phyloP scores from a whole-genome alignment of 805 yeast genomes.

The Yueomyces sp. region DNA sequence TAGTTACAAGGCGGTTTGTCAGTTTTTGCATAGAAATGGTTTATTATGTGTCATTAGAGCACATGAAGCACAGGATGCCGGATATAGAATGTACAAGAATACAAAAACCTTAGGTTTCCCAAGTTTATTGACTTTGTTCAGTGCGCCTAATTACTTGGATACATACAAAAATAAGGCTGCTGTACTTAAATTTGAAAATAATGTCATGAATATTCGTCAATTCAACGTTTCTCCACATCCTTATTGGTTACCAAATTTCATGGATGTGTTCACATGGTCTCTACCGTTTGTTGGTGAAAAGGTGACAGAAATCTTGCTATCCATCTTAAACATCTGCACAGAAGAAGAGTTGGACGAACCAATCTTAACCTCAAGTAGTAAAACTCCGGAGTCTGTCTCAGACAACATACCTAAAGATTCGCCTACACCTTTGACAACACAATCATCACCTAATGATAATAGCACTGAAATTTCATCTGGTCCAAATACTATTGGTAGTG shows the following conservation, averaged over 20 bases:
- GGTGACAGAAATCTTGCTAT: slow-evolving; percentile 82
- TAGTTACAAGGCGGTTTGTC: slow-evolving; percentile 70
- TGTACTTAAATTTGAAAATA: slow-evolving; percentile 77
- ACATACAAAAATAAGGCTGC: slow-evolving; percentile 93
- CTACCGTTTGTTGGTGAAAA: slow-evolving; percentile 95
- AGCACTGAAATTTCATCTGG: slow-evolving; percentile 1
- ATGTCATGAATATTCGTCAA: slow-evolving; percentile 90
- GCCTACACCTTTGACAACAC: not conserved
- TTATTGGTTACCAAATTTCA: slow-evolving; percentile 89
- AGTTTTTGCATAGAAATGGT: slow-evolving; percentile 65
- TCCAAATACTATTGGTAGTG: not conserved
- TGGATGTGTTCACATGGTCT: slow-evolving; percentile 97
- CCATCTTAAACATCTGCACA: slow-evolving; percentile 85
- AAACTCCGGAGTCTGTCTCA: slow-evolving; percentile 24
- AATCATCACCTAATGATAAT: slow-evolving; percentile 1
- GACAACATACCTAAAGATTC: slow-evolving; percentile 30
- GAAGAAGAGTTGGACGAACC: slow-evolving; percentile 68
- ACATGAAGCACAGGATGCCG: slow-evolving; percentile 96
- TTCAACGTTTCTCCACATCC: slow-evolving; percentile 91
- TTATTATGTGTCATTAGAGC: slow-evolving; percentile 82
- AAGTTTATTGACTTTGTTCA: slow-evolving; percentile 75
- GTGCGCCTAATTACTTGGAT: slow-evolving; percentile 92
- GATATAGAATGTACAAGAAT: slow-evolving; percentile 85
- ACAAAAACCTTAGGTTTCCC: slow-evolving; percentile 82
- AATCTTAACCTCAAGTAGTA: not conserved